Evolutionary conservation across 75 land plant genomes (phyloP).

Genomic region (Sequoiadendron giganteum): DNA sequence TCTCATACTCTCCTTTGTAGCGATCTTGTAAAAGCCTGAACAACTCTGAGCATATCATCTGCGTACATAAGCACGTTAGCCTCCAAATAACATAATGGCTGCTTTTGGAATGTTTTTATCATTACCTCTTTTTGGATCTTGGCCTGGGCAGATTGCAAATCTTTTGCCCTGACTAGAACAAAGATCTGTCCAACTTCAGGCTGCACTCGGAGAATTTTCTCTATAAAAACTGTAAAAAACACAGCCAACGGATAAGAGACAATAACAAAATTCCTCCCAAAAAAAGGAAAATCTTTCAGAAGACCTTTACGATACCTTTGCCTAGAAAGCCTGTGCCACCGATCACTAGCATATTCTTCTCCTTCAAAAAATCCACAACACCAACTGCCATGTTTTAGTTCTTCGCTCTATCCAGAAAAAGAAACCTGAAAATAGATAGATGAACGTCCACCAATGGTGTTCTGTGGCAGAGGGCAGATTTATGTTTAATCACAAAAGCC

Average conservation of each 20-base stretch:
- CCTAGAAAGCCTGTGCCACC: not conserved
- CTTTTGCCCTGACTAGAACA: not conserved
- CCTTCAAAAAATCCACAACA: not conserved
- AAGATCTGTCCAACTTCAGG: not conserved
- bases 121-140: too few relatives aligned
- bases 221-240: not conserved
- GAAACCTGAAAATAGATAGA: too few relatives aligned
- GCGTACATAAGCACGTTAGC: not conserved
- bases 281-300: too few relatives aligned
- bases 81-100: too few relatives aligned
- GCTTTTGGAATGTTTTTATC: too few relatives aligned
- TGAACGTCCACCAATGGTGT: too few relatives aligned
- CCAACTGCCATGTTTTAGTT: not conserved
- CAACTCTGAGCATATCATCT: conserved; percentile 39
- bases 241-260: too few relatives aligned
- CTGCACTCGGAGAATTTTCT: not conserved
- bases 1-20: conserved; percentile 21
- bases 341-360: not conserved
- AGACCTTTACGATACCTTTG: not conserved
- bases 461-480: too few relatives aligned
- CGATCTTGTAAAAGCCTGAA: conserved; percentile 35
- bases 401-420: too few relatives aligned
- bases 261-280: too few relatives aligned
- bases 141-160: not conserved
- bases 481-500: too few relatives aligned